Conservation (phyloP, 2,329 filamentous ascomycete genomes). For the Cyclaneusma minus region DNA sequence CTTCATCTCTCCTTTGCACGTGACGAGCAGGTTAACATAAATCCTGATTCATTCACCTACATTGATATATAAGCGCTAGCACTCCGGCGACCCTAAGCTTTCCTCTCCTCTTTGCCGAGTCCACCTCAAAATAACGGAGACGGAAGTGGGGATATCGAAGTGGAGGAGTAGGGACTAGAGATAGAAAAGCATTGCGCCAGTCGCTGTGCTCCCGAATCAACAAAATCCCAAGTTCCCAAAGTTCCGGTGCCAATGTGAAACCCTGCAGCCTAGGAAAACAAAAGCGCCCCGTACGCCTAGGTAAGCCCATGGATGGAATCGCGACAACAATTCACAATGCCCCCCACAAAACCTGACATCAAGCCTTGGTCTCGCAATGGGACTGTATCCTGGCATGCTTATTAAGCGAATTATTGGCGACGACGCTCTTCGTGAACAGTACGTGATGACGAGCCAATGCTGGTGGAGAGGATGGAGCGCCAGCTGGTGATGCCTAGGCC, state of each 20-base stretch:
- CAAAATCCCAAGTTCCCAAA: constrained; percentile 4
- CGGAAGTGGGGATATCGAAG: too few species aligned
- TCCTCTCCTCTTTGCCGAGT: too few species aligned
- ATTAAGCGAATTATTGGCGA: too few species aligned
- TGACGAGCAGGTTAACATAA: too few species aligned
- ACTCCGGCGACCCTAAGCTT: too few species aligned
- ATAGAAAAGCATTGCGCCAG: too few species aligned
- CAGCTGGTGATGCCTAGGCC: background rate
- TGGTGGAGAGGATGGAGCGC: constrained; percentile 1
- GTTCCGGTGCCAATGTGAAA: background rate
- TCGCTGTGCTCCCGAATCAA: constrained; percentile 4
- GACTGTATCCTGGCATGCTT: constrained; percentile 2
- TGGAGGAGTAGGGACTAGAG: too few species aligned
- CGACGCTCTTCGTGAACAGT: constrained; percentile 1
- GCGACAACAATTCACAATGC: constrained; percentile 1
- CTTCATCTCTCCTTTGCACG: too few species aligned
- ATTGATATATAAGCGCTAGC: too few species aligned
- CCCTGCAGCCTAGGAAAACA: background rate
- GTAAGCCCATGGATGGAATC: background rate
- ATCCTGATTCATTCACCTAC: too few species aligned
- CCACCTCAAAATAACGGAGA: too few species aligned
- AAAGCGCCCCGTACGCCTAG: background rate
- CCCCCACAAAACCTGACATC: constrained; percentile 1
- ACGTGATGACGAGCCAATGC: constrained; percentile 1
- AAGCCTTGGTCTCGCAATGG: constrained; percentile 1